These are phyloP conservation scores for Alternaria novae-zelandiae DNA, from an alignment of 2,329 filamentous ascomycete species.

Conservation along the genomic window DNA sequence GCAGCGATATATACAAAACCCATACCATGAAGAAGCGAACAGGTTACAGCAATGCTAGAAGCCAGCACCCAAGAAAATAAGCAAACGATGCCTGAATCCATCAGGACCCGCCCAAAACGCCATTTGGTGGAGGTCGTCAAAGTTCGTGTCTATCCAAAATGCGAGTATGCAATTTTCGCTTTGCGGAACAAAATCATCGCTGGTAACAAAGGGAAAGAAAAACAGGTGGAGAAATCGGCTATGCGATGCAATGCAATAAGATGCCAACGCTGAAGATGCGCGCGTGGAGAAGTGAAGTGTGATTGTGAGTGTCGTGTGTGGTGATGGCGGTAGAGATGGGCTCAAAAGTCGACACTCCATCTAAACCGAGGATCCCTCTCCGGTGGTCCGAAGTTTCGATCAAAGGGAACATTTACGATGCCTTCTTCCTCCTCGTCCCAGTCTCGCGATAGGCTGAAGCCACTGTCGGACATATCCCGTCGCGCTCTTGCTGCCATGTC, in stretches of 20 bases:
- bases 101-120: not conserved
- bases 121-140: not conserved
- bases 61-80: not conserved
- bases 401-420: slow-evolving; percentile 38
- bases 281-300: not conserved
- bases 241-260: not conserved
- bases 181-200: not conserved
- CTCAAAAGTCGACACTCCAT: slow-evolving; percentile 53
- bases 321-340: not conserved
- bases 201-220: not conserved
- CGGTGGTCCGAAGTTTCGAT: slow-evolving; percentile 37
- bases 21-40: not conserved
- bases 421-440: slow-evolving; percentile 30
- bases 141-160: slow-evolving; percentile 10
- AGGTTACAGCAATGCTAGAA: not conserved
- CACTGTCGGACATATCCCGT: slow-evolving; percentile 24
- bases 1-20: slow-evolving; percentile 1
- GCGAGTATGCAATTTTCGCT: slow-evolving; percentile 7
- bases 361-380: slow-evolving; percentile 47
- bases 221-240: not conserved
- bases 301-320: not conserved
- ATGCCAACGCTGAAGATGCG: not conserved
- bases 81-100: not conserved
- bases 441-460: slow-evolving; percentile 25
- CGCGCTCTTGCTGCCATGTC: slow-evolving; percentile 31